Base-by-base conservation (phyloP, 768 basidiomycete species). In the Lentinula aciculospora region DNA sequence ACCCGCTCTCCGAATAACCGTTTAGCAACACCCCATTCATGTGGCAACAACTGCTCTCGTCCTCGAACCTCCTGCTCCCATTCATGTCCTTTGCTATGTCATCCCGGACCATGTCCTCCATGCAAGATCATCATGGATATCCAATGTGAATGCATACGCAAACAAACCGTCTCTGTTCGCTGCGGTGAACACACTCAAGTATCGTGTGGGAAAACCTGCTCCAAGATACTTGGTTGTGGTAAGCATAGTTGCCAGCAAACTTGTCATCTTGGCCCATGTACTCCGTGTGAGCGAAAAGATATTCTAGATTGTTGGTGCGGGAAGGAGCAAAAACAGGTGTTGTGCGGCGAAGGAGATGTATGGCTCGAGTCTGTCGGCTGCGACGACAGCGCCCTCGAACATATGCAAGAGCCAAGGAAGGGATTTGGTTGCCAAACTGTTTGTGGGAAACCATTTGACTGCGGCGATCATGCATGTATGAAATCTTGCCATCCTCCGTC, bases 101-200 rank as follows among this genome's bases (percentile, higher is more conserved):
- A 98, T 68, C 96, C 97, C 0, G 97, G 96, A 0, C 97, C 96
- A 0, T 99, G 97, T 72, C 95, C 95, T 0, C 94, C 94, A 0
- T 99, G 97, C 66, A 82, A 84, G 60, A 81, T 96, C 10, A 90
- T 88, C 4, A 83, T 89, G 0, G 80, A 82, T 42, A 71, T 85
- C n/a, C 74, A 78, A 1, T 99, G 97, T 67, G 85, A 90, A 51
- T 98, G 94, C 61, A 76, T 76, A n/a, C 80, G 81, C 47, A 79
- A 82, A 59, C 77, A 81, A 32, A 69, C 73, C 1, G 73, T 89
- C 47, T 76, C 81, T 0, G 78, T 86, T 61, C 75, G 82, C 4
- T 89, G 88, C 68, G 82, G 83, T 3, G 69, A 74, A 59, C 53
- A 76, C 44, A 64, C 71, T 65, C 4, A 69, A 60, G 3, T 72